Percentiles rank a stretch among this genome's conserved stretches.
Conservation (phyloP, 2,329 filamentous ascomycete genomes). For the Colletotrichum destructivum region DNA sequence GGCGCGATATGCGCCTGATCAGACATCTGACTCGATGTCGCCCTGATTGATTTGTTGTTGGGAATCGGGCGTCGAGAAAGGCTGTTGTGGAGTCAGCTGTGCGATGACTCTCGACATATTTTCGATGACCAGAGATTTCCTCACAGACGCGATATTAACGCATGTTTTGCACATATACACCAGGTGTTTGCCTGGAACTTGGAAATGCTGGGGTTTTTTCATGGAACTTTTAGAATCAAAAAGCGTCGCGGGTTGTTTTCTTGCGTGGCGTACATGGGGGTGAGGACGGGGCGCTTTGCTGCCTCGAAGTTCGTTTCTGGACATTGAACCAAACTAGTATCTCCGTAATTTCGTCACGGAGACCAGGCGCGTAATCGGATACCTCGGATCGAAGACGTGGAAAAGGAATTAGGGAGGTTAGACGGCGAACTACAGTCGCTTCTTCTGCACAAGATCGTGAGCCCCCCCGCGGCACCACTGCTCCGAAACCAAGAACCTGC, state of each 20-base stretch:
- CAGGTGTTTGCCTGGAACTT: not conserved
- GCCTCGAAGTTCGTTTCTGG: constrained; percentile 39
- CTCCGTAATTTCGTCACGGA: constrained; percentile 26
- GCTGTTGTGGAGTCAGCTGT: not conserved
- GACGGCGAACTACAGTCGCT: constrained; percentile 39
- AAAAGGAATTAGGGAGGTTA: constrained; percentile 14
- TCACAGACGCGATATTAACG: not conserved
- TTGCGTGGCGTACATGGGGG: constrained; percentile 35
- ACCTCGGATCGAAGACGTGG: constrained; percentile 26
- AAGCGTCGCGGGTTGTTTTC: constrained; percentile 34
- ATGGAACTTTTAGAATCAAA: constrained; percentile 21
- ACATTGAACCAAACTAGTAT: constrained; percentile 35
- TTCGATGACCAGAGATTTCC: not conserved
- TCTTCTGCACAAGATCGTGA: constrained; percentile 36
- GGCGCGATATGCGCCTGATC: constrained; percentile 48
- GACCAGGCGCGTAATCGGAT: constrained; percentile 38
- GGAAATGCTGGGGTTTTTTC: not conserved
- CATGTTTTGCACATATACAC: not conserved
- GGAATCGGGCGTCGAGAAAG: not conserved
- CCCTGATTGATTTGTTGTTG: constrained; percentile 8
- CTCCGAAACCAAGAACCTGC: constrained; percentile 1
- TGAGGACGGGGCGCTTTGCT: constrained; percentile 5
- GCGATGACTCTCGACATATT: not conserved
- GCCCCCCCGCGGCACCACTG: constrained; percentile 3
- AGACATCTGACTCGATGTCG: constrained; percentile 33